Base-by-base conservation (phyloP, 2,329 filamentous ascomycete genomes). In the Ophiostoma ulmi region DNA sequence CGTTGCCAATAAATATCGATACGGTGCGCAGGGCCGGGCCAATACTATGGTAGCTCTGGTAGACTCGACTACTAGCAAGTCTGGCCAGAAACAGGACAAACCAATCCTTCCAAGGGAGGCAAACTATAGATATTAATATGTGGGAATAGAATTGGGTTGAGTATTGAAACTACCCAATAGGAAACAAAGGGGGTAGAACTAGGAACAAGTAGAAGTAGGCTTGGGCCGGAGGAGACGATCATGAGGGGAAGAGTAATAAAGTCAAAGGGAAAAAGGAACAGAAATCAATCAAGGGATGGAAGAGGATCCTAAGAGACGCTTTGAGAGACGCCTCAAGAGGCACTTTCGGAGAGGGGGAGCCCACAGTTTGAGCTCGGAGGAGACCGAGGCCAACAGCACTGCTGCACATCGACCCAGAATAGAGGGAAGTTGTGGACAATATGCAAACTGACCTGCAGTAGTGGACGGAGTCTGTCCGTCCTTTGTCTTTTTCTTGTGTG, bases 141-240 rank as follows among this genome's bases (percentile, higher is more conserved):
- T 2, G 22, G 55, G n/a, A 7, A 61, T 36, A 20, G 58, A 13
- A 35, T 63, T 35, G 58, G 58, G 55, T 36, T n/a, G 61, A 65
- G 63, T 65, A 65, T 65, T 65, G n/a, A 22, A 39, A 65, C 41
- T 65, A 41, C 63, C 61, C 63, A 39, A 65, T 65, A 22, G n/a
- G 17, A 39, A 65, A 39, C 63, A 39, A 65, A 65, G 36, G 36
- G 63, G 36, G 36, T 65, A 65, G 36, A 39, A 65, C 63, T 22
- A 39, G 63, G 63, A 65, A 65, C n/a, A 38, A 35, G 36, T 65
- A 20, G 31, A 65, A 17, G 1, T 20, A 48, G 44, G 44, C 44
- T 48, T 36, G 35, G 61, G 31, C 3, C 61, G 61, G 8, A 36
- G 35, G 35, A 39, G 61, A 65, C 61, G 17, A 65, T 65, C 61